A percentile compares a stretch with the other conserved stretches of the same genome.
phyloP scores from a whole-genome alignment of 2,329 filamentous ascomycete genomes.

The Ambrosiella xylebori region DNA sequence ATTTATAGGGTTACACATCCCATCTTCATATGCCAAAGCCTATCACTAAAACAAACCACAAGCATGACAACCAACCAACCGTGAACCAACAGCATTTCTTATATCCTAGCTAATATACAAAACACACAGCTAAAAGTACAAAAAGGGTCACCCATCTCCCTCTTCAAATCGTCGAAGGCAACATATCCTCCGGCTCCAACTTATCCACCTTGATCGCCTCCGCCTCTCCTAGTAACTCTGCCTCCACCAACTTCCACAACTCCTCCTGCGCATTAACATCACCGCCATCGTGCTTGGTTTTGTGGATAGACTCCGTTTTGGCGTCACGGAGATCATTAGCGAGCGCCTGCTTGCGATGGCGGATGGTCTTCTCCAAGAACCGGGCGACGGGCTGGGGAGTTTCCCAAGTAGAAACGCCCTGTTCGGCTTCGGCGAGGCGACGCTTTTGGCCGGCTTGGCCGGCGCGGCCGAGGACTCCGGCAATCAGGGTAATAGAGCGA shows the following conservation, averaged over 20 bases:
- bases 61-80: neutral
- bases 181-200: slow-evolving; percentile 8
- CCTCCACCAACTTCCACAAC: slow-evolving; percentile 12
- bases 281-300: slow-evolving; percentile 10
- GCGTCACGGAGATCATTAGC: slow-evolving; percentile 8
- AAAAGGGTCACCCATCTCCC: neutral
- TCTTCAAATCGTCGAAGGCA: slow-evolving; percentile 10
- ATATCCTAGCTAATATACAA: slow-evolving; percentile 1
- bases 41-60: neutral
- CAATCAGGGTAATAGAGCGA: slow-evolving; percentile 64
- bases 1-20: neutral
- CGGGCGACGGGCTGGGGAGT: slow-evolving; percentile 27
- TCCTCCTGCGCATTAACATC: slow-evolving; percentile 12
- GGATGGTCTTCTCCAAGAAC: slow-evolving; percentile 20
- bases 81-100: neutral
- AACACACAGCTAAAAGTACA: neutral
- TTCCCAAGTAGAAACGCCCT: slow-evolving; percentile 47
- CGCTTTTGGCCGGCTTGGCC: slow-evolving; percentile 58
- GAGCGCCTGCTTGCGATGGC: slow-evolving; percentile 7
- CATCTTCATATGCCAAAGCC: neutral
- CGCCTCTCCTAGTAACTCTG: slow-evolving; percentile 8
- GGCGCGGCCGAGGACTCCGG: slow-evolving; percentile 68
- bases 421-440: slow-evolving; percentile 43
- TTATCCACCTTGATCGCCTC: slow-evolving; percentile 10
- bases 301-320: slow-evolving; percentile 8